phyloP scores from a whole-genome alignment of 176 grass and related monocot species.

The Musa acuminata region DNA sequence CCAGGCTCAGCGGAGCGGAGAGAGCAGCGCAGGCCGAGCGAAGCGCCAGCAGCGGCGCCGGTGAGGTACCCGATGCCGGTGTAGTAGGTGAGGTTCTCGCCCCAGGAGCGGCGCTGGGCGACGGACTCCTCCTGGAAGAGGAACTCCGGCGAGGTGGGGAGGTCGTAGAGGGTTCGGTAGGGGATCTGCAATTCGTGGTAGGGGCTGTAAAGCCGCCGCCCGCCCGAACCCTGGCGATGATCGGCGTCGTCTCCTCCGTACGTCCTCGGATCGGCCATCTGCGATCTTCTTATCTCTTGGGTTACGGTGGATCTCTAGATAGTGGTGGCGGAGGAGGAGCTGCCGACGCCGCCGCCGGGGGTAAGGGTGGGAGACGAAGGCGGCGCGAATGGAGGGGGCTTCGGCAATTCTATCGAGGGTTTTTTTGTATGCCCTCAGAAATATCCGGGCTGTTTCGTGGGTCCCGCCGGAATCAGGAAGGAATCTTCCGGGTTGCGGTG shows the following conservation, averaged over 20 bases:
- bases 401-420: too few relatives aligned
- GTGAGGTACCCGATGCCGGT: conserved; percentile 6
- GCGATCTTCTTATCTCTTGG: background rate
- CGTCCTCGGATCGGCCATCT: background rate
- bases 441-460: too few relatives aligned
- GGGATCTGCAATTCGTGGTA: conserved; percentile 4
- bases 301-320: background rate
- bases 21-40: background rate
- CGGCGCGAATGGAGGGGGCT: background rate
- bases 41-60: background rate
- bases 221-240: background rate
- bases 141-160: conserved; percentile 5
- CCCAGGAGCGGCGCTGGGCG: conserved; percentile 8
- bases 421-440: too few relatives aligned
- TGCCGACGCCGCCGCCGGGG: background rate
- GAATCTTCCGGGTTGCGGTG: too few relatives aligned
- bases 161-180: background rate
- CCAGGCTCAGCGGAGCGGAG: conserved; percentile 1
- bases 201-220: conserved; percentile 2
- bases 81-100: conserved; percentile 18
- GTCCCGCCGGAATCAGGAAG: too few relatives aligned
- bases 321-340: background rate
- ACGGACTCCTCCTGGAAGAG: conserved; percentile 10
- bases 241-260: background rate
- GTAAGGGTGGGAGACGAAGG: background rate